Evolutionary conservation across 1,284 basidiomycete species (phyloP).

Genomic region (Microbotryum silenes-acaulis): DNA sequence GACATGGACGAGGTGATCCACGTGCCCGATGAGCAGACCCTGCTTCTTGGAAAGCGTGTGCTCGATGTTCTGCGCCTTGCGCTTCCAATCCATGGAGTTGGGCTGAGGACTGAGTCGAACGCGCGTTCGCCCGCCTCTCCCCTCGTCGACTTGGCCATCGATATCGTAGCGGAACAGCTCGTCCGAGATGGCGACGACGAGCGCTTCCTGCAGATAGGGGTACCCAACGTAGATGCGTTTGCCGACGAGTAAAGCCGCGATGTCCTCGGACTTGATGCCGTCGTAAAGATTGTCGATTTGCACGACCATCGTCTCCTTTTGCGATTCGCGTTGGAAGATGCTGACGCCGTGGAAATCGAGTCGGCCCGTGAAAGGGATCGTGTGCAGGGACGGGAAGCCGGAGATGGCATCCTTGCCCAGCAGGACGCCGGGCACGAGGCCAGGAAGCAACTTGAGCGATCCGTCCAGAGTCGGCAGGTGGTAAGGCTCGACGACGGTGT

Average conservation of each 20-base stretch:
- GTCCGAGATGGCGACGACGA: slow-evolving; percentile 80
- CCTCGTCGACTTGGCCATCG: slow-evolving; percentile 45
- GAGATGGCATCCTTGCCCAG: slow-evolving; percentile 81
- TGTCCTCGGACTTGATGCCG: slow-evolving; percentile 56
- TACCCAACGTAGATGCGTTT: slow-evolving; percentile 74
- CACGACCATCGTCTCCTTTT: slow-evolving; percentile 87
- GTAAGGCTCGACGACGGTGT: slow-evolving; percentile 69
- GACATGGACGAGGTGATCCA: slow-evolving; percentile 75
- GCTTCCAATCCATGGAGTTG: slow-evolving; percentile 52
- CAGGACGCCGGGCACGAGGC: slow-evolving; percentile 79
- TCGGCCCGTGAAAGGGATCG: slow-evolving; percentile 67
- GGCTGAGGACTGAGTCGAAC: slow-evolving; percentile 63
- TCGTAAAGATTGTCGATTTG: slow-evolving; percentile 67
- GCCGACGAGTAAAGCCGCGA: slow-evolving; percentile 69
- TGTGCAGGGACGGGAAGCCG: slow-evolving; percentile 91
- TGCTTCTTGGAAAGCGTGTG: slow-evolving; percentile 78
- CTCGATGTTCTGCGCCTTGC: slow-evolving; percentile 72
- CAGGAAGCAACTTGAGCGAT: slow-evolving; percentile 75
- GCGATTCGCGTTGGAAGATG: slow-evolving; percentile 81
- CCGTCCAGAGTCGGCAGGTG: slow-evolving; percentile 68
- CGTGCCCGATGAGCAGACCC: slow-evolving; percentile 73
- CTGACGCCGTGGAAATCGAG: slow-evolving; percentile 85
- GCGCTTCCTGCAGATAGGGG: slow-evolving; percentile 91
- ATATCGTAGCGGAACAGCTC: slow-evolving; percentile 75
- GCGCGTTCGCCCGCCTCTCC: slow-evolving; percentile 51